These are phyloP conservation scores for Jimgerdemannia flammicorona DNA, from an alignment of 192 early-diverging fungal species.

Conservation along the genomic window DNA sequence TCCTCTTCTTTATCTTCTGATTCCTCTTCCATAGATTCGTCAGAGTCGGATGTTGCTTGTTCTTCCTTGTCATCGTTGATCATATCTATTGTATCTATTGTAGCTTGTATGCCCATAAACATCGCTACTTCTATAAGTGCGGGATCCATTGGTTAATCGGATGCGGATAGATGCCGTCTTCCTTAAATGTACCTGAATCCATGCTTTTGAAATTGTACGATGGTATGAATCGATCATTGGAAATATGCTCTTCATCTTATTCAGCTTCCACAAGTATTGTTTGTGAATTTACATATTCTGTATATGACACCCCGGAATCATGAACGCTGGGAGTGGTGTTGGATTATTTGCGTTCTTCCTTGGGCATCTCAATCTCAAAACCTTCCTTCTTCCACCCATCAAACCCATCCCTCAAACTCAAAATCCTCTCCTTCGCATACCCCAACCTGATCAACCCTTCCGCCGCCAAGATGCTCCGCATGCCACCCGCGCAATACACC, in stretches of 20 bases:
- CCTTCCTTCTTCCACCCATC: constrained; percentile 47
- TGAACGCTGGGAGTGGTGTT: too few relatives aligned
- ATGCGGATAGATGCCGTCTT: too few relatives aligned
- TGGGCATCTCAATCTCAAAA: constrained; percentile 26
- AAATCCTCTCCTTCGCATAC: constrained; percentile 35
- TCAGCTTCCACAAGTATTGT: too few relatives aligned
- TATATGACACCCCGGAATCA: too few relatives aligned
- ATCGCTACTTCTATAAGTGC: neutral
- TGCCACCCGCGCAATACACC: constrained; percentile 54
- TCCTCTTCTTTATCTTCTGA: neutral
- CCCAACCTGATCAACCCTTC: constrained; percentile 45
- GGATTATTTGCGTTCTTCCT: neutral
- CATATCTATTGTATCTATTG: neutral
- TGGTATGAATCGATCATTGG: too few relatives aligned
- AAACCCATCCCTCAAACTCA: constrained; percentile 46
- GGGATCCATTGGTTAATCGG: neutral
- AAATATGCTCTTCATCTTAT: too few relatives aligned
- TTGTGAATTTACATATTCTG: too few relatives aligned
- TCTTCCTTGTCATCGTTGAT: neutral
- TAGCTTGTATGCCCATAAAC: neutral
- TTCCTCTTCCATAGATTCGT: neutral
- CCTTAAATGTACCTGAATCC: too few relatives aligned
- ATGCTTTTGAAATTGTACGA: too few relatives aligned
- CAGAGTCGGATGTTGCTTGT: neutral
- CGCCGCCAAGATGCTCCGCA: constrained; percentile 44